Conservation (phyloP, 208 protist species). For the Leishmania aethiopica region DNA sequence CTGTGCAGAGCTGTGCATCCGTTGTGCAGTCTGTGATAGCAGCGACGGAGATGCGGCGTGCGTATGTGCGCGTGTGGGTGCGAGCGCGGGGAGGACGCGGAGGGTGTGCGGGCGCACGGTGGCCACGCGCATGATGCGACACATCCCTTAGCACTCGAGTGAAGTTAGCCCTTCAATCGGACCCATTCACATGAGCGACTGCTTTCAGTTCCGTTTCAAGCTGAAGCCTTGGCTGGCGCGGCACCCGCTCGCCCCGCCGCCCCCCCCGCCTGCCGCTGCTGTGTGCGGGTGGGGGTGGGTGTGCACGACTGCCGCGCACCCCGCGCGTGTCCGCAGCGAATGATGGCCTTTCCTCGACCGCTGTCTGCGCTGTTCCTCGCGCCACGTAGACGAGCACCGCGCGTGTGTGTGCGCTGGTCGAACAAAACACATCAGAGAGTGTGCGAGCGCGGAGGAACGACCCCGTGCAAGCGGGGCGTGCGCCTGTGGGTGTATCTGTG, state of each 20-base stretch:
- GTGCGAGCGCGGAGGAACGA: not conserved
- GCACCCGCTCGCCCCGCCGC: not conserved
- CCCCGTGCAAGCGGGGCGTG: not conserved
- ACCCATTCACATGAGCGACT: not conserved
- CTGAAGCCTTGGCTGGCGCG: not conserved
- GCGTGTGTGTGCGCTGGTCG: not conserved
- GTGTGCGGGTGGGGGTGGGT: too few species aligned
- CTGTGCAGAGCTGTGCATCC: conserved; percentile 1
- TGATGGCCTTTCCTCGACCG: not conserved
- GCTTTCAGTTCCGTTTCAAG: not conserved
- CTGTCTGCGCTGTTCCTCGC: not conserved
- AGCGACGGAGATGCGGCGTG: conserved; percentile 26
- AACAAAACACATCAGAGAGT: conserved; percentile 1
- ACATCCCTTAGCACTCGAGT: not conserved
- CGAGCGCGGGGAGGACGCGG: too few species aligned
- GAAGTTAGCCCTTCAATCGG: conserved; percentile 38
- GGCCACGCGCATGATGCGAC: conserved; percentile 30
- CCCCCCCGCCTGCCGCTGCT: not conserved
- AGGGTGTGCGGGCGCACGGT: not conserved
- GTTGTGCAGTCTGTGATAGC: conserved; percentile 28
- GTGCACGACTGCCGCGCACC: not conserved
- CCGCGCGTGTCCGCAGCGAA: not conserved
- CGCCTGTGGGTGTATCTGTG: not conserved
- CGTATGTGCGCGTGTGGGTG: not conserved
- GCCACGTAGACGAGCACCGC: not conserved